phyloP scores from a whole-genome alignment of 2,329 filamentous ascomycete genomes.

The Aspergillus nomiae region DNA sequence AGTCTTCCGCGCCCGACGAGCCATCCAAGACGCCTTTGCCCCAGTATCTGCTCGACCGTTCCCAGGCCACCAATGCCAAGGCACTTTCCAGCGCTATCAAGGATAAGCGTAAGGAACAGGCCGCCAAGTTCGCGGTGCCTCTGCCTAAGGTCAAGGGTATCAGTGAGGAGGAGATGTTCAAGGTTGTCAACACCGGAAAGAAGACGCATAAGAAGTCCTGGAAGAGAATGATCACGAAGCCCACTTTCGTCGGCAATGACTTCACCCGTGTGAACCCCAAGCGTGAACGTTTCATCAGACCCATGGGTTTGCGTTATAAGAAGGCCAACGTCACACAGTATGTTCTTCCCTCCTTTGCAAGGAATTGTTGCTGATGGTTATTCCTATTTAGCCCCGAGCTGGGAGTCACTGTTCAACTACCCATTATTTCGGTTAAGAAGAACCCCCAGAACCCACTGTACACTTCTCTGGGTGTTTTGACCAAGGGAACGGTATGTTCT shows the following conservation, averaged over 20 bases:
- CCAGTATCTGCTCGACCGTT: constrained; percentile 90
- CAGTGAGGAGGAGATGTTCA: constrained; percentile 96
- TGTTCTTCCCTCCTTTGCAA: constrained; percentile 13
- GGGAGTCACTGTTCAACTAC: constrained; percentile 83
- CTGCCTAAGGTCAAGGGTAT: constrained; percentile 94
- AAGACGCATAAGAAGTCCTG: constrained; percentile 83
- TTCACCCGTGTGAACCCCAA: constrained; percentile 88
- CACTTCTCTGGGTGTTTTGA: constrained; percentile 87
- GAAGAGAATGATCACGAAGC: constrained; percentile 71
- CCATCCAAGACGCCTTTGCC: constrained; percentile 78
- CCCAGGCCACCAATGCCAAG: constrained; percentile 67
- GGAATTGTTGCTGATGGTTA: constrained; percentile 14
- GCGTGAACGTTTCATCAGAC: constrained; percentile 68
- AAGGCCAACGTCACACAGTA: constrained; percentile 67
- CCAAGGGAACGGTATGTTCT: constrained; percentile 68
- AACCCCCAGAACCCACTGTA: constrained; percentile 88
- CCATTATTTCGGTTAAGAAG: constrained; percentile 77
- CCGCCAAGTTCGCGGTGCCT: constrained; percentile 88
- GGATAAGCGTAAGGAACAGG: constrained; percentile 92
- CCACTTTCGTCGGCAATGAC: constrained; percentile 86
- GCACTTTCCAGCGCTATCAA: constrained; percentile 85
- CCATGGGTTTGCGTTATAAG: constrained; percentile 78
- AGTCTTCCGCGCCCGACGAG: constrained; percentile 75
- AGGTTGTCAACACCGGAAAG: constrained; percentile 93
- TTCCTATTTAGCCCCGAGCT: constrained; percentile 61